Conservation (phyloP, 176 grass and related monocot genomes). For the Melocanna baccifera region DNA sequence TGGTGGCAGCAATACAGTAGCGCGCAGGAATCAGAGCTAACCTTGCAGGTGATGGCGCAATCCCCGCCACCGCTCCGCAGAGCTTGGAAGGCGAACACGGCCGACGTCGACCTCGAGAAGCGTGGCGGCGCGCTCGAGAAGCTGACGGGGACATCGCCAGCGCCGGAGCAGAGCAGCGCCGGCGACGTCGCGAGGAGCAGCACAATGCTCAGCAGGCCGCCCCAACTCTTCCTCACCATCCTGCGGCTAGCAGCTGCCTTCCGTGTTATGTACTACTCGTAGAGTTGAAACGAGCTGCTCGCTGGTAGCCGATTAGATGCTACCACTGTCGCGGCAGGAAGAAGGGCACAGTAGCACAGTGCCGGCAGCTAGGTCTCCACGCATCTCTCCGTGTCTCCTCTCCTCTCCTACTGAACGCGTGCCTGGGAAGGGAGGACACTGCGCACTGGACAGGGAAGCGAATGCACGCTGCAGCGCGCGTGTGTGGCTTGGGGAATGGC, state of each 20-base stretch:
- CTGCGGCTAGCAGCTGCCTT: background rate
- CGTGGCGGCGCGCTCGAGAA: slow-evolving; percentile 45
- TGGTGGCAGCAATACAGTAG: no score
- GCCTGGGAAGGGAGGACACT: background rate
- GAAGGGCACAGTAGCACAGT: background rate
- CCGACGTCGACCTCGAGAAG: slow-evolving; percentile 47
- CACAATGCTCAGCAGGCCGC: background rate
- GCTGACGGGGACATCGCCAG: slow-evolving; percentile 26
- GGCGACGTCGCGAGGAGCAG: background rate
- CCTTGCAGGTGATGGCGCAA: slow-evolving; percentile 74
- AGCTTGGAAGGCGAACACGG: slow-evolving; percentile 61
- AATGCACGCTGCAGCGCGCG: slow-evolving; percentile 27
- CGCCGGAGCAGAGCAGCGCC: background rate
- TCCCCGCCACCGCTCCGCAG: slow-evolving; percentile 28
- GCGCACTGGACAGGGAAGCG: background rate
- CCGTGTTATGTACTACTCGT: no score
- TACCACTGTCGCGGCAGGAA: background rate
- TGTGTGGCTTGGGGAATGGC: background rate
- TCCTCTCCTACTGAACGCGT: slow-evolving; percentile 4
- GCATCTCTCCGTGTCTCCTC: background rate
- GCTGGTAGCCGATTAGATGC: background rate
- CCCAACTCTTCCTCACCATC: slow-evolving; percentile 36
- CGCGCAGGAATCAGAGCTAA: slow-evolving; percentile 5
- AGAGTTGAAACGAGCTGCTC: no score
- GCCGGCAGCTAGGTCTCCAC: no score